Evolutionary conservation across 208 protist genomes (phyloP).

Genomic region (Porcisia hertigi): DNA sequence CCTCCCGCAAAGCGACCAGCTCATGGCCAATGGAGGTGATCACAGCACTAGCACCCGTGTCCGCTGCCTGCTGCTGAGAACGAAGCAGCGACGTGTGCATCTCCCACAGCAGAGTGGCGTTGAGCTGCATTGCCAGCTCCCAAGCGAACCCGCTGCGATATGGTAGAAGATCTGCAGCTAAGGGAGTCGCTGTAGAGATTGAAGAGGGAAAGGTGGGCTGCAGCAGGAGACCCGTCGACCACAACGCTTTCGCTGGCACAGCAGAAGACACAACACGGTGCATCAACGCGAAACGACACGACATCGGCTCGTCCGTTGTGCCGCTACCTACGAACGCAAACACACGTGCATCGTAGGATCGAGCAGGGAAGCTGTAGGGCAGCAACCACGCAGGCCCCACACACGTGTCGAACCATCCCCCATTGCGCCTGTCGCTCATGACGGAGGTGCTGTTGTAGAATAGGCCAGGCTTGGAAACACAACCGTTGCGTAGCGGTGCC

Average conservation of each 20-base stretch:
- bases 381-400: conserved; percentile 9
- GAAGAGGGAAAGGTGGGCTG: not conserved
- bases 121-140: conserved; percentile 26
- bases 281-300: conserved; percentile 27
- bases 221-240: not conserved
- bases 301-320: conserved; percentile 12
- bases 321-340: conserved; percentile 31
- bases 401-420: conserved; percentile 17
- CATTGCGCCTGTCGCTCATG: conserved; percentile 10
- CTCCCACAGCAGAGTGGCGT: conserved; percentile 26
- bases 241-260: not conserved
- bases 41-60: not conserved
- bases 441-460: conserved; percentile 21
- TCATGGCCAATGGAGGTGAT: conserved; percentile 20
- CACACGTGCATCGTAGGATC: conserved; percentile 5
- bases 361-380: not conserved
- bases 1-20: conserved; percentile 10
- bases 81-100: conserved; percentile 20
- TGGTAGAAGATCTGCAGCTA: not conserved
- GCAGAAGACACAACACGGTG: conserved; percentile 26
- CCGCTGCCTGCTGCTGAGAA: not conserved
- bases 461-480: conserved; percentile 14
- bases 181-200: not conserved
- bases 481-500: conserved; percentile 24
- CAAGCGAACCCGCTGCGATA: conserved; percentile 15